Evolutionary conservation across 352 stramenopile genomes (phyloP).

Genomic region (Globisporangium ultimum): DNA sequence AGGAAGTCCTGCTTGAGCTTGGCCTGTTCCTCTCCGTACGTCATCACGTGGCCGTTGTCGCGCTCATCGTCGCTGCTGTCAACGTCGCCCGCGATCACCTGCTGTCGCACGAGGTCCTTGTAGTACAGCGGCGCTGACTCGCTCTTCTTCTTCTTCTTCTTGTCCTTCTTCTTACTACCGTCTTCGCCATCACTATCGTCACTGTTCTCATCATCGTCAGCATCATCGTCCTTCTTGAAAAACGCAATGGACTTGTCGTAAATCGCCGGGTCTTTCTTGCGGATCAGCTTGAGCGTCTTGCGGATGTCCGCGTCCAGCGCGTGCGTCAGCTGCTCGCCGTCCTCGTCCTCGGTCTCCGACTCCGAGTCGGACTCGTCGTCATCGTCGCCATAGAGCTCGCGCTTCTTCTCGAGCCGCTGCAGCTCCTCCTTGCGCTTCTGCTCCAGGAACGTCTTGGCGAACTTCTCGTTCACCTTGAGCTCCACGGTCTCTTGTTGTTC

Average conservation of each 20-base stretch:
- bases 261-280: constrained; percentile 89
- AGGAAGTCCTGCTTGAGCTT: constrained; percentile 72
- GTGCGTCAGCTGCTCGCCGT: constrained; percentile 72
- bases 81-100: constrained; percentile 88
- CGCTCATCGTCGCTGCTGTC: constrained; percentile 74
- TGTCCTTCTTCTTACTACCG: constrained; percentile 20
- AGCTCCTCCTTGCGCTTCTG: constrained; percentile 85
- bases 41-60: constrained; percentile 41
- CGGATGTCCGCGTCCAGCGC: constrained; percentile 75
- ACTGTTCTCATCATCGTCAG: constrained; percentile 20
- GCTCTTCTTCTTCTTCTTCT: constrained; percentile 31
- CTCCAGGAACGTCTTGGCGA: constrained; percentile 66
- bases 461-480: constrained; percentile 78
- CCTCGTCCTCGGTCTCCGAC: constrained; percentile 83
- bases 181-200: constrained; percentile 21
- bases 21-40: constrained; percentile 68
- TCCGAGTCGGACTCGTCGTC: constrained; percentile 63
- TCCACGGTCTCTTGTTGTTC: constrained; percentile 21
- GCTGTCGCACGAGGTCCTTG: constrained; percentile 95
- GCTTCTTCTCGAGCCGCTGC: constrained; percentile 41
- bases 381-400: constrained; percentile 19
- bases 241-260: constrained; percentile 91
- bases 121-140: constrained; percentile 67
- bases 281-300: constrained; percentile 88
- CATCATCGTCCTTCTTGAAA: constrained; percentile 60